These are phyloP conservation scores for Fusarium cyanostomum DNA, from an alignment of 2,329 filamentous ascomycete genomes.

Conservation along the genomic window DNA sequence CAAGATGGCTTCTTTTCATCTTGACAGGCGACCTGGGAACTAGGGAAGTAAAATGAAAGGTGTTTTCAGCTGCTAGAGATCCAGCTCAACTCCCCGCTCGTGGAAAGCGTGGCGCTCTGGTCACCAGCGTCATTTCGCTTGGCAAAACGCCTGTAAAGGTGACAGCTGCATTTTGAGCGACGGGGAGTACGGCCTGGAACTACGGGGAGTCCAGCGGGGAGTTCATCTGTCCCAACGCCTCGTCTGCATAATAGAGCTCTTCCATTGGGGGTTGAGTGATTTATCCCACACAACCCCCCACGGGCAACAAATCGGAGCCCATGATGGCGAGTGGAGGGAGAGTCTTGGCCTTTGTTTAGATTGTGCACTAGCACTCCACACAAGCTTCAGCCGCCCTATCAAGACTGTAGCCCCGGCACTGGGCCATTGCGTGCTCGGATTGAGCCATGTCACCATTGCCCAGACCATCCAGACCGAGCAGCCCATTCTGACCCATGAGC, in stretches of 20 bases:
- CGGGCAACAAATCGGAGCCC: conserved; percentile 22
- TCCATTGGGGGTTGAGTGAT: conserved; percentile 38
- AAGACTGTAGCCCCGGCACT: conserved; percentile 19
- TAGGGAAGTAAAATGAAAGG: not conserved
- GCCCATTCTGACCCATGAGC: not conserved
- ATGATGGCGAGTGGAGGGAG: conserved; percentile 25
- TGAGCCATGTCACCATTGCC: conserved; percentile 31
- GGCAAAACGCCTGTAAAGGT: conserved; percentile 2
- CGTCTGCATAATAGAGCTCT: not conserved
- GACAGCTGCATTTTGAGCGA: not conserved
- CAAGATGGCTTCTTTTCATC: not conserved
- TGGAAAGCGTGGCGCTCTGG: not conserved
- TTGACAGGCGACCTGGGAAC: not conserved
- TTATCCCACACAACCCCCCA: conserved; percentile 32
- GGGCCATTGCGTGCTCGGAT: conserved; percentile 39
- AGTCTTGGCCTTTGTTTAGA: conserved; percentile 18
- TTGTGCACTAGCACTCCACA: conserved; percentile 12
- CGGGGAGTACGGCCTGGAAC: not conserved
- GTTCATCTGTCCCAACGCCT: conserved; percentile 27
- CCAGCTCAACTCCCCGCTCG: not conserved
- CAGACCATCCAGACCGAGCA: conserved; percentile 19
- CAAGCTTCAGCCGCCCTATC: conserved; percentile 13
- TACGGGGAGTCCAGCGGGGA: conserved; percentile 27
- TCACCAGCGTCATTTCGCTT: conserved; percentile 12
- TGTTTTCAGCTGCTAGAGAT: not conserved